These are phyloP conservation scores for Didymella pinodella DNA, from an alignment of 2,329 filamentous ascomycete species.

Conservation along the genomic window DNA sequence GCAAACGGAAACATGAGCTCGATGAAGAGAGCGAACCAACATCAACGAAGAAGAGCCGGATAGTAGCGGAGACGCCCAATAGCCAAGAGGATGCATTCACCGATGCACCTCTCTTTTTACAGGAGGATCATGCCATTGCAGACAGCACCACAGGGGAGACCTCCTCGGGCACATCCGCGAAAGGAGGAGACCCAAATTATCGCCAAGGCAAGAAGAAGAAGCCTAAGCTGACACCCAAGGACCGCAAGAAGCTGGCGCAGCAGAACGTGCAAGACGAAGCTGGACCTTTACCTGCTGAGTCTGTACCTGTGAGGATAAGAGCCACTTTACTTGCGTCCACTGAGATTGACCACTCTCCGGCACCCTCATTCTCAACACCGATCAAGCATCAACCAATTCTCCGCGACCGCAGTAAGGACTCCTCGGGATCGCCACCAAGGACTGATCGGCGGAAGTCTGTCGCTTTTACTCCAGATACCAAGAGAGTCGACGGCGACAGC, in stretches of 20 bases:
- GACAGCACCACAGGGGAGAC: conserved; percentile 16
- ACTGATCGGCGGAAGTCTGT: conserved; percentile 63
- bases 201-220: conserved; percentile 33
- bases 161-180: conserved; percentile 25
- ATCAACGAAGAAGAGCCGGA: conserved; percentile 29
- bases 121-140: conserved; percentile 20
- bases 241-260: conserved; percentile 13
- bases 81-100: not conserved
- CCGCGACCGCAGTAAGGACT: conserved; percentile 26
- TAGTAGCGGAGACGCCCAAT: not conserved
- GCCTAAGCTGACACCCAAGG: conserved; percentile 16
- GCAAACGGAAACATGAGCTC: conserved; percentile 48
- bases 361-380: conserved; percentile 27
- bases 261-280: conserved; percentile 14
- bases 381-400: conserved; percentile 26
- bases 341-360: conserved; percentile 31
- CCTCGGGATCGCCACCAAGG: conserved; percentile 36
- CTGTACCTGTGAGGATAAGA: conserved; percentile 19
- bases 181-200: conserved; percentile 50
- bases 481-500: conserved; percentile 64
- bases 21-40: conserved; percentile 35
- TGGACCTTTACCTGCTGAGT: conserved; percentile 36
- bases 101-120: conserved; percentile 5
- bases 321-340: conserved; percentile 44
- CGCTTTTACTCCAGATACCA: conserved; percentile 70